Percentiles rank a stretch among this genome's conserved stretches.
phyloP scores from a whole-genome alignment of 2,329 filamentous ascomycete genomes.

The Capronia epimyces region DNA sequence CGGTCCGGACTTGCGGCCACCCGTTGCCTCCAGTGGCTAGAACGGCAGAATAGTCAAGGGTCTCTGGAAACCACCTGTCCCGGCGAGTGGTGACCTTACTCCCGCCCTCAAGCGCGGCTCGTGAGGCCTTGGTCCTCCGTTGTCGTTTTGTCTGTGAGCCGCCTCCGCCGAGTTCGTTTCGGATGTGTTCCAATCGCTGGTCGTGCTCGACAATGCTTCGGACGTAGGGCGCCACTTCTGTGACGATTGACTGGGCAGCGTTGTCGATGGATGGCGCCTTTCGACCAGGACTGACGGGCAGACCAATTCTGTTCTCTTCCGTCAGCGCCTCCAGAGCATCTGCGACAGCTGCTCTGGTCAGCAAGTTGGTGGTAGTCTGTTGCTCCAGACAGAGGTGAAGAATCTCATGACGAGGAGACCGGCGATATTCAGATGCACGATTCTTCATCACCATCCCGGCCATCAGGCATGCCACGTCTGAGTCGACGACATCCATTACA shows the following conservation, averaged over 20 bases:
- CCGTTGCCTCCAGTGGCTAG: conserved; percentile 55
- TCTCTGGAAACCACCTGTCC: conserved; percentile 65
- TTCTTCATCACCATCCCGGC: conserved; percentile 6
- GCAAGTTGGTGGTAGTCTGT: conserved; percentile 2
- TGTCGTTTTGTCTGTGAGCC: conserved; percentile 58
- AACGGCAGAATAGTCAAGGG: conserved; percentile 56
- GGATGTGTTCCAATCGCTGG: conserved; percentile 61
- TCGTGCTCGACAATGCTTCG: conserved; percentile 78
- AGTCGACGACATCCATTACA: conserved; percentile 19
- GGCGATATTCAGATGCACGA: conserved; percentile 1
- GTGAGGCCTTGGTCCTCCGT: conserved; percentile 67
- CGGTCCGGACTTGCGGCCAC: conserved; percentile 35
- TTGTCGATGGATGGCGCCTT: conserved; percentile 69
- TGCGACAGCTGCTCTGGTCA: conserved; percentile 32
- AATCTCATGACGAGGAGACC: conserved; percentile 2
- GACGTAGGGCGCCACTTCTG: conserved; percentile 86
- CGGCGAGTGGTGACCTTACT: conserved; percentile 60
- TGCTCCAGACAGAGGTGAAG: conserved; percentile 30
- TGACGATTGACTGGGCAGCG: conserved; percentile 57
- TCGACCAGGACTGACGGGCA: conserved; percentile 34
- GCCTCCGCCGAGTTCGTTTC: conserved; percentile 52
- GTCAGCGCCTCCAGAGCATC: conserved; percentile 51
- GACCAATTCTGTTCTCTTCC: conserved; percentile 33
- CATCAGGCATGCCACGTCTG: conserved; percentile 3
- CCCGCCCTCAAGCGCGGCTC: conserved; percentile 72